Evolutionary conservation across 2,329 filamentous ascomycete genomes (phyloP).

Genomic region (Ophiostoma sp.): DNA sequence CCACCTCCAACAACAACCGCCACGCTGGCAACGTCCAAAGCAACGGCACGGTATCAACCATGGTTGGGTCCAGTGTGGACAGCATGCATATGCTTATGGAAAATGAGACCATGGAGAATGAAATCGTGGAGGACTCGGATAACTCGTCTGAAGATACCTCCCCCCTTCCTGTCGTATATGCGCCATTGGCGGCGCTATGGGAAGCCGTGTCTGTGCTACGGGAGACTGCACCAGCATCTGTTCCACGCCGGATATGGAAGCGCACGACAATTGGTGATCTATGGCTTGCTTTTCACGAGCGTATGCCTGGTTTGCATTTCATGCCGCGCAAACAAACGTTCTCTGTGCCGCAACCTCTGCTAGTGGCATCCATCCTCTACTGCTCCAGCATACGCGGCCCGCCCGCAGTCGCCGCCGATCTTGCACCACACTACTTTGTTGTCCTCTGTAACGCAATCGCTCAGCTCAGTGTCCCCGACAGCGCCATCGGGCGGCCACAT

Average conservation of each 20-base stretch:
- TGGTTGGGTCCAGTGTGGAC: neutral
- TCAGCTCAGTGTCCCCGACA: constrained; percentile 24
- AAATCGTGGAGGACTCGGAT: neutral
- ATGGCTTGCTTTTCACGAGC: constrained; percentile 36
- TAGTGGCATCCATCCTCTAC: constrained; percentile 42
- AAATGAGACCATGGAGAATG: neutral
- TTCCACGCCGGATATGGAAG: constrained; percentile 20
- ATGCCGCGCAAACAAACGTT: constrained; percentile 40
- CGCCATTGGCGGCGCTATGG: constrained; percentile 23
- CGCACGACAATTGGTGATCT: constrained; percentile 19
- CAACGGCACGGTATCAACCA: neutral
- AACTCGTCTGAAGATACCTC: neutral
- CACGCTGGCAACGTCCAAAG: too few relatives aligned
- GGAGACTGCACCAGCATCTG: neutral
- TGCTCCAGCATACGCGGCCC: constrained; percentile 30
- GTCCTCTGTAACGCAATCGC: constrained; percentile 25
- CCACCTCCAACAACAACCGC: neutral
- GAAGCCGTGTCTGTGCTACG: constrained; percentile 17
- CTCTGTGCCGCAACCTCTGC: constrained; percentile 39
- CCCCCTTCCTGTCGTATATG: constrained; percentile 10
- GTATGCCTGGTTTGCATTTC: constrained; percentile 42
- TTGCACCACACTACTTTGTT: constrained; percentile 26
- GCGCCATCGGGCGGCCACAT: constrained; percentile 20
- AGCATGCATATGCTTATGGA: neutral
- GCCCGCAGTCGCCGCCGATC: constrained; percentile 14